phyloP scores from a whole-genome alignment of 495 filamentous ascomycete genomes.

The Hypoxylon crocopeplum region DNA sequence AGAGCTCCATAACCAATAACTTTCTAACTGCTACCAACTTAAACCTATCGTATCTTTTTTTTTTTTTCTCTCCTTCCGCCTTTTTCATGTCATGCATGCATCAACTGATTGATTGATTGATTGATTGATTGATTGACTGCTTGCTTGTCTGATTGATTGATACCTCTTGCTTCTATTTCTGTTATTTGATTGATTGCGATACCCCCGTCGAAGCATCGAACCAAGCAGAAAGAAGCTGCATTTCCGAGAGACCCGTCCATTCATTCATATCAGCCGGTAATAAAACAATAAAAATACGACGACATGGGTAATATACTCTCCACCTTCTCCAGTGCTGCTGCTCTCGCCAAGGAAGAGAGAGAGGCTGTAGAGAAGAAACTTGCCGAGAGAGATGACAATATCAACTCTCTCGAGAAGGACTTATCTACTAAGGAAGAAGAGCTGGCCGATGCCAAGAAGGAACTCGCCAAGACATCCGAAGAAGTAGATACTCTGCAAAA shows the following conservation, averaged over 20 bases:
- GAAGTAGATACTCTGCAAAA: slow-evolving; percentile 38
- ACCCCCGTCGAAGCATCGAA: slow-evolving; percentile 9
- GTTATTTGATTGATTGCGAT: slow-evolving; percentile 31
- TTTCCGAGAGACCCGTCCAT: neutral
- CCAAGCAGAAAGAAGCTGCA: neutral
- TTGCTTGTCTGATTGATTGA: slow-evolving; percentile 11
- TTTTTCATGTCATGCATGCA: slow-evolving; percentile 35
- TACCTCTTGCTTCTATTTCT: slow-evolving; percentile 22
- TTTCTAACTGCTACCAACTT: neutral
- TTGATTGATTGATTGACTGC: slow-evolving; percentile 19
- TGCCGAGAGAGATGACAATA: slow-evolving; percentile 44
- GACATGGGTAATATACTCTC: slow-evolving; percentile 36
- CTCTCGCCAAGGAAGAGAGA: slow-evolving; percentile 42
- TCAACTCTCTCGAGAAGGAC: slow-evolving; percentile 54
- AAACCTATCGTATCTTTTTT: slow-evolving; percentile 38
- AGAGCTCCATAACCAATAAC: slow-evolving; percentile 2
- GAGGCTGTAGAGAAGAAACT: slow-evolving; percentile 49
- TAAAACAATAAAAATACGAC: neutral
- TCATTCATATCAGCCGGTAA: neutral
- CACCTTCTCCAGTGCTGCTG: slow-evolving; percentile 23
- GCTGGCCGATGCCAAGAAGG: slow-evolving; percentile 46
- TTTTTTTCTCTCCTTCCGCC: neutral
- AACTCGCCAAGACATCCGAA: slow-evolving; percentile 37
- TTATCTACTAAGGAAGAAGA: slow-evolving; percentile 56
- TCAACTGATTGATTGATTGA: slow-evolving; percentile 20